phyloP scores from a whole-genome alignment of 2,329 filamentous ascomycete genomes.

The Colletotrichum phormii region DNA sequence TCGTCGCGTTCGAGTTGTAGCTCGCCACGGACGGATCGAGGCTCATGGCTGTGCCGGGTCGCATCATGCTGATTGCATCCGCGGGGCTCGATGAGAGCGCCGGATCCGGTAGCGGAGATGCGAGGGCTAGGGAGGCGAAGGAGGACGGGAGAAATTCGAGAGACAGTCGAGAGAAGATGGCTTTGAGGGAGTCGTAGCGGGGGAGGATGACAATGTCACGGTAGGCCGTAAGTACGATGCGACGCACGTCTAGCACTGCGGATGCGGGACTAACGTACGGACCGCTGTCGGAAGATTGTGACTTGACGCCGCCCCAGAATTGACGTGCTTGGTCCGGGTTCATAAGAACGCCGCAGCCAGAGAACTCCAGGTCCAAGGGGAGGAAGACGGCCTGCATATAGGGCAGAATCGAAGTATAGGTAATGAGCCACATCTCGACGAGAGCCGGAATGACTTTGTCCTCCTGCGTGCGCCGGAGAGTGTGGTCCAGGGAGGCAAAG shows the following conservation, averaged over 20 bases:
- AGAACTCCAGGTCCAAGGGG: conserved; percentile 92
- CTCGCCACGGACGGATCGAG: conserved; percentile 81
- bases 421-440: conserved; percentile 93
- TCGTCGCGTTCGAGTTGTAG: conserved; percentile 84
- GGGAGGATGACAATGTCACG: conserved; percentile 90
- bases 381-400: conserved; percentile 97
- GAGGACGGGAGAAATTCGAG: conserved; percentile 78
- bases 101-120: conserved; percentile 64
- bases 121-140: conserved; percentile 62
- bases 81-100: conserved; percentile 62
- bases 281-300: conserved; percentile 47
- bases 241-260: conserved; percentile 82
- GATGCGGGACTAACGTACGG: conserved; percentile 60
- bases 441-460: conserved; percentile 90
- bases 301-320: conserved; percentile 84
- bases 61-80: conserved; percentile 52
- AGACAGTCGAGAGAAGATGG: conserved; percentile 88
- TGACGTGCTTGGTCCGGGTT: conserved; percentile 82
- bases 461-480: conserved; percentile 81
- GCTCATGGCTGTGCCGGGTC: conserved; percentile 80
- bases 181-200: conserved; percentile 88
- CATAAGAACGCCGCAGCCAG: conserved; percentile 84
- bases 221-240: conserved; percentile 88
- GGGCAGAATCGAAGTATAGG: conserved; percentile 89
- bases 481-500: conserved; percentile 87